Evolutionary conservation across 805 yeast species (phyloP).

Genomic region (Maudiozyma barnettii): DNA sequence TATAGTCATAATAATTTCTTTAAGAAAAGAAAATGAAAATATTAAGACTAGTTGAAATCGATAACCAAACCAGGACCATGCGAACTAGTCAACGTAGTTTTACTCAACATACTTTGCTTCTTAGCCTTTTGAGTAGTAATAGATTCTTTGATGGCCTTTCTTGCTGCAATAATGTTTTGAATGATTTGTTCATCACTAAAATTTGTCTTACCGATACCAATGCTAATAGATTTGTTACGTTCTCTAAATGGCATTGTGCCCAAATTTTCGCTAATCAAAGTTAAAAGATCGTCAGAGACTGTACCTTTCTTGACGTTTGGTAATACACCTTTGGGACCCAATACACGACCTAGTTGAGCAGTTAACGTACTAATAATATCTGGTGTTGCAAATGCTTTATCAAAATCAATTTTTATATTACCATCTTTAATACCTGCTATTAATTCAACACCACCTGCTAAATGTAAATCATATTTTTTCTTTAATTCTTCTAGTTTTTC

Average conservation of each 20-base stretch:
- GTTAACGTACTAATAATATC: conserved; percentile 55
- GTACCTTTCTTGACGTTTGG: conserved; percentile 84
- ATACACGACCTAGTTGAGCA: conserved; percentile 60
- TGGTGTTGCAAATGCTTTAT: conserved; percentile 77
- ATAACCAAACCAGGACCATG: conserved; percentile 75
- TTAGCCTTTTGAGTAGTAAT: conserved; percentile 50
- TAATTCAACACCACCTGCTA: conserved; percentile 66
- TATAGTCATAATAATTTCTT: background rate
- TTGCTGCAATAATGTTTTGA: conserved; percentile 58
- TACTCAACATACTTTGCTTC: conserved; percentile 62
- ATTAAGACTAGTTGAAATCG: conserved; percentile 34
- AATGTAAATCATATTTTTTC: conserved; percentile 45
- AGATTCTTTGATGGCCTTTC: conserved; percentile 48
- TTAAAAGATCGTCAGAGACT: conserved; percentile 55
- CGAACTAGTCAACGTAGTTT: conserved; percentile 57
- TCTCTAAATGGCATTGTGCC: conserved; percentile 78
- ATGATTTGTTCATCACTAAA: conserved; percentile 71
- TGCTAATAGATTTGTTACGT: conserved; percentile 42
- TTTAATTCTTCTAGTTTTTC: conserved; percentile 45
- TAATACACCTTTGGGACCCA: conserved; percentile 87
- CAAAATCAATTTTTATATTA: conserved; percentile 45
- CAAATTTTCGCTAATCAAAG: conserved; percentile 42
- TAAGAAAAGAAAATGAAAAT: background rate
- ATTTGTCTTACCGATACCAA: conserved; percentile 69
- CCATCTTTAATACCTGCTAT: conserved; percentile 51